Evolutionary conservation across 495 filamentous ascomycete species (phyloP), one percentile per base, ranked within the genome.

Genomic region (Trichoderma erinaceum): DNA sequence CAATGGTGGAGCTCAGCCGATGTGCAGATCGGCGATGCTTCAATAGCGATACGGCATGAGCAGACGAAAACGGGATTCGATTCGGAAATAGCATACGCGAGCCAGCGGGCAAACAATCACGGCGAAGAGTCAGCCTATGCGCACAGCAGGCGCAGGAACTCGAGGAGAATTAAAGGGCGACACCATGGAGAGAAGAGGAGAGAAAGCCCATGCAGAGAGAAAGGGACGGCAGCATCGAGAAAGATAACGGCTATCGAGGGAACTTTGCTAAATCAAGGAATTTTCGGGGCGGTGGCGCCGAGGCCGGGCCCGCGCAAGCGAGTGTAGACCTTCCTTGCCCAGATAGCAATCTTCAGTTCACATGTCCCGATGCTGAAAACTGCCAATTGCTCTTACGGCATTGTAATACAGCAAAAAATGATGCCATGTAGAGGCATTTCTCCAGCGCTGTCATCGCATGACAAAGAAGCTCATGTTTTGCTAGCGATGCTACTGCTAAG

Each of bases 191-290:
- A 4, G 13, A 35, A 61, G 11, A 61, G 5, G 23, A 58, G 11
- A 25, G n/a, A 61, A 11, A 56, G 21, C 10, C 15, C 21, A 61
- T 13, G 23, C 25, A 29, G 56, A 29, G 29, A 25, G 11, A 32
- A 18, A 18, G 16, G 5, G 27, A 61, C 35, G 35, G 56, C 56
- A 61, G 27, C 56, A 61, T 61, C 56, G n/a, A 48, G 23, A 29
- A 25, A 61, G 56, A 61, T 61, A 61, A 61, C 56, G 56, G 56
- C 56, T 61, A 61, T 58, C 50, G 10, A 58, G 50, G n/a, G n/a
- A 25, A 25, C 50, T 25, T 58, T 58, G 25, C 56, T 61, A 7
- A 61, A 61, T 61, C 56, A 13, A 61, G 56, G 7, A 61, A 61
- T 61, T 61, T 29, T 13, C 56, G 56, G 56, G 56, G 56, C 56